A percentile compares a stretch with the other conserved stretches of the same genome.
phyloP scores from a whole-genome alignment of 108 stramenopile species.

The Aurantiochytrium sp. region DNA sequence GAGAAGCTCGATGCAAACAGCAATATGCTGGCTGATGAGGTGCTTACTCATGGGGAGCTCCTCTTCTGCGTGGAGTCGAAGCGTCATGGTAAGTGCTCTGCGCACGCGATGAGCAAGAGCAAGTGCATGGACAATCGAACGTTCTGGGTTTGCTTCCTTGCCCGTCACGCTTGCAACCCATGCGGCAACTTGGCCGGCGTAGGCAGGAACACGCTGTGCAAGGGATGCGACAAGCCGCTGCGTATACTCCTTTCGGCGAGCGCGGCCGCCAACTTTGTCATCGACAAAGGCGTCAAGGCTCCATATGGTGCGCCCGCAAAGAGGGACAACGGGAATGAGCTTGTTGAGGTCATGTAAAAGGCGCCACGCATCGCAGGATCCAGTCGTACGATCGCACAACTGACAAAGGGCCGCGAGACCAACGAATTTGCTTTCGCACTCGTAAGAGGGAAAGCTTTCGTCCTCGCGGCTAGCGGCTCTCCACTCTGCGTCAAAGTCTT shows the following conservation, averaged over 20 bases:
- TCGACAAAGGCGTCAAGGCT: background rate
- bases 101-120: background rate
- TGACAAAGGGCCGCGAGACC: background rate
- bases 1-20: background rate
- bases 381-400: background rate
- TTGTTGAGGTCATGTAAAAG: background rate
- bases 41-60: background rate
- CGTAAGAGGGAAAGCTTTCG: background rate
- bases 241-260: background rate
- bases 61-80: background rate
- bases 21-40: background rate
- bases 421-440: background rate
- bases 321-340: background rate
- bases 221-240: background rate
- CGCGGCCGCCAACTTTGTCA: background rate
- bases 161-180: background rate
- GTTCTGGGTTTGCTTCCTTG: background rate
- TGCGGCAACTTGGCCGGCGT: background rate
- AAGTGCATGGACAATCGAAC: background rate
- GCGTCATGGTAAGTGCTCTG: background rate
- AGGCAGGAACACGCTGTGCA: background rate
- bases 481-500: slow-evolving; percentile 11
- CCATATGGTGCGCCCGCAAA: background rate
- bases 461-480: background rate
- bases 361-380: background rate